Evolutionary conservation across 1,284 basidiomycete species (phyloP), one percentile per base, ranked within the genome.

Genomic region (Phlebopus sp.): DNA sequence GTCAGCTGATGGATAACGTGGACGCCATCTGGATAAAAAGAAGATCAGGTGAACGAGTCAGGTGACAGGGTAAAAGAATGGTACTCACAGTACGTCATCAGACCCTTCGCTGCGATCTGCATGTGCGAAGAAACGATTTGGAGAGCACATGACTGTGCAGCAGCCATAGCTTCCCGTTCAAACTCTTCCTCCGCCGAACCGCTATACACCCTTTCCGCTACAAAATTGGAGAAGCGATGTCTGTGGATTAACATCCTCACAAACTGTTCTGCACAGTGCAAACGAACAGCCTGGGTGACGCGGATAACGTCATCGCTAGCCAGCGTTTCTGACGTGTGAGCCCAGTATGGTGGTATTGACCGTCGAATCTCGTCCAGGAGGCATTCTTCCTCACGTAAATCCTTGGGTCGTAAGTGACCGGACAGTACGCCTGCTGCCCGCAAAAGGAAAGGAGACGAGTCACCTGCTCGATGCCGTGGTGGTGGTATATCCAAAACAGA

Each of bases 11-110:
- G 92, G 40, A 94, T 94, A 50, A 94, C 91, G 64, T 94, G 91
- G 1, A 94, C 91, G 4, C 92, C 92, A 64, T 92, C 90, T 92
- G 56, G 19, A 43, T n/a, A 44, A 47, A 47, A 53, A 3, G 21
- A 23, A 23, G 21, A 39, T 51, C 54, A 14, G 38, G 48, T 44
- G 42, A 53, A 54, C 37, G 31, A 42, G 48, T 42, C 37, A n/a
- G 39, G 42, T n/a, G 34, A 15, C 9, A 13, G 34, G 27, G 4
- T 10, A 44, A 43, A n/a, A 43, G 34, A n/a, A n/a, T n/a, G n/a
- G n/a, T n/a, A 76, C 89, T 69, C 59, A 92, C 88, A 94, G 63
- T 93, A 94, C 6, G 92, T 93, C 91, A 95, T 93, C 60, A 94
- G 70, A 13, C 91, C 91, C 62, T 91, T 87, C 63, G 84, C 82